phyloP scores from a whole-genome alignment of 768 basidiomycete species.

The Tricholoma matsutake region DNA sequence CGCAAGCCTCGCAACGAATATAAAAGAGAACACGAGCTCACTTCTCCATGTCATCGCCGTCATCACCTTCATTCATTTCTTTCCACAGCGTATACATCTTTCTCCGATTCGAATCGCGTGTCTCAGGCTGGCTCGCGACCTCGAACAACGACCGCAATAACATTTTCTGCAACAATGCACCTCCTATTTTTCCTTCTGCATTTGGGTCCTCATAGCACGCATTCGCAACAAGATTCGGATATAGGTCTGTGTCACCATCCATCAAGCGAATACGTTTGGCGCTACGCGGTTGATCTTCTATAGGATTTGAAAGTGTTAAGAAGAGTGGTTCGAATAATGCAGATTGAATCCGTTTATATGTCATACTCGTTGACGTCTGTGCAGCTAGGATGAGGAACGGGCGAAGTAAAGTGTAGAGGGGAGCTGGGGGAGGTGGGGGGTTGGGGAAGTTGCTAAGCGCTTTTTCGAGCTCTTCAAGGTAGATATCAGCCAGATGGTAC shows the following conservation, averaged over 20 bases:
- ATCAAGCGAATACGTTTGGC: slow-evolving; percentile 44
- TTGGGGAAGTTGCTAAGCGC: slow-evolving; percentile 36
- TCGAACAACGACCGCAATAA: slow-evolving; percentile 68
- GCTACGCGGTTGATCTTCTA: slow-evolving; percentile 37
- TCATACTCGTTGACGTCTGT: slow-evolving; percentile 56
- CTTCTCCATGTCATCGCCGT: slow-evolving; percentile 21
- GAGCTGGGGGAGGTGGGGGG: slow-evolving; percentile 39
- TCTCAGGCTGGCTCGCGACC: slow-evolving; percentile 68
- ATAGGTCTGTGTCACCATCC: slow-evolving; percentile 27
- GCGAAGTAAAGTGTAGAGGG: slow-evolving; percentile 41
- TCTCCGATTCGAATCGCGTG: slow-evolving; percentile 74
- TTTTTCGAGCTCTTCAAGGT: slow-evolving; percentile 85
- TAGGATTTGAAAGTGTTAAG: slow-evolving; percentile 40
- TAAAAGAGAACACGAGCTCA: not conserved
- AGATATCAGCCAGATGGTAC: slow-evolving; percentile 88
- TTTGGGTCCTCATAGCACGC: slow-evolving; percentile 45
- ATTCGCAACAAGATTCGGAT: slow-evolving; percentile 47
- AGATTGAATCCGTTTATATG: slow-evolving; percentile 71
- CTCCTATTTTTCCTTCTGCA: slow-evolving; percentile 35
- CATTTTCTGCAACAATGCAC: slow-evolving; percentile 42
- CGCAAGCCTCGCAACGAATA: not conserved
- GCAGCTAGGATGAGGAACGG: slow-evolving; percentile 79
- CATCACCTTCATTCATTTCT: slow-evolving; percentile 47
- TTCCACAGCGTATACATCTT: slow-evolving; percentile 85
- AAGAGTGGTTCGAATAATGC: slow-evolving; percentile 71